Conservation (phyloP, 2,329 filamentous ascomycete species). For the Aspergillus alliaceus region DNA sequence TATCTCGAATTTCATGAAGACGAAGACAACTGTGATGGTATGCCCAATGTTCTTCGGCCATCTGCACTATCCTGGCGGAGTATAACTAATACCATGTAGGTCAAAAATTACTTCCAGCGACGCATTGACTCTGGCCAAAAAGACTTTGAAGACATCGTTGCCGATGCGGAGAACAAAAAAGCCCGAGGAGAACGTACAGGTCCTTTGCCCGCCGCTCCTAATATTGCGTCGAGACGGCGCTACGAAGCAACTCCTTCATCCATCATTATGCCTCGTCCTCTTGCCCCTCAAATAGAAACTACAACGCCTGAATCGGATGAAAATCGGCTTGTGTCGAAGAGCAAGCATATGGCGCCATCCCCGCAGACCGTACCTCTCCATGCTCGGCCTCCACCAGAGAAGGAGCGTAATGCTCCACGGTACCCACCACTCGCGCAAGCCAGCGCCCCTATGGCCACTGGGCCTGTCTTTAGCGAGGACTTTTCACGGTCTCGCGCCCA, state of each 20-base stretch:
- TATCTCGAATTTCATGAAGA: constrained; percentile 52
- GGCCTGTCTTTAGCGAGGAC: constrained; percentile 35
- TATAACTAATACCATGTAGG: constrained; percentile 28
- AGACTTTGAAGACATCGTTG: constrained; percentile 45
- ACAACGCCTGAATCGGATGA: constrained; percentile 33
- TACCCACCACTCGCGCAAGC: constrained; percentile 44
- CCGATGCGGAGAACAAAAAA: constrained; percentile 46
- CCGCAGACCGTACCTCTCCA: constrained; percentile 34
- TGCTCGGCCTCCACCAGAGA: constrained; percentile 33
- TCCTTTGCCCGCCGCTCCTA: constrained; percentile 42
- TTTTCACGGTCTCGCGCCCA: constrained; percentile 27
- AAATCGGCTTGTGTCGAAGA: constrained; percentile 28
- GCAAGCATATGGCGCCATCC: constrained; percentile 31
- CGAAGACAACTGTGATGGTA: constrained; percentile 55
- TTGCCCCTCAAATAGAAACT: constrained; percentile 45
- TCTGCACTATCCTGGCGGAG: background rate
- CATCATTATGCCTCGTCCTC: constrained; percentile 39
- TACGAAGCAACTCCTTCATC: constrained; percentile 47
- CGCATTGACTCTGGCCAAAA: constrained; percentile 45
- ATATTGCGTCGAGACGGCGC: constrained; percentile 47
- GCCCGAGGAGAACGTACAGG: constrained; percentile 45
- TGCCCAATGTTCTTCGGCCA: constrained; percentile 9
- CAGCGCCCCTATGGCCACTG: constrained; percentile 28
- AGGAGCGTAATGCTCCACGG: constrained; percentile 33
- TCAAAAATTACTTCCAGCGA: constrained; percentile 52